Evolutionary conservation across 1,284 basidiomycete species (phyloP).

Genomic region (Cryptococcus sp.): DNA sequence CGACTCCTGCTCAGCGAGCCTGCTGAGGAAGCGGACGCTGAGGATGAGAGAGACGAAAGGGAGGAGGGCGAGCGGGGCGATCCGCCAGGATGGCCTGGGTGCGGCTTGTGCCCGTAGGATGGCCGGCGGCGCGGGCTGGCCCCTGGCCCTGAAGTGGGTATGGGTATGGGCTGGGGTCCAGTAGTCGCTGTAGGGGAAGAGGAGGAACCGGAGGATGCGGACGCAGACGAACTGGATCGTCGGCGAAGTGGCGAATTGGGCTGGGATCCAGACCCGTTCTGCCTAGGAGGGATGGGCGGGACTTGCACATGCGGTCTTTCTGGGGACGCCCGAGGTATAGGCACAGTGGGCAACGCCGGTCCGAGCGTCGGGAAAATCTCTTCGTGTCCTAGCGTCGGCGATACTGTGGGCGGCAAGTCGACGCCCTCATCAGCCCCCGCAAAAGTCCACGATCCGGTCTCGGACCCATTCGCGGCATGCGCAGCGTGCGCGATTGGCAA

Average conservation of each 20-base stretch:
- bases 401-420: conserved; percentile 41
- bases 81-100: conserved; percentile 13
- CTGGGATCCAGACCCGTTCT: neutral
- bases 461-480: conserved; percentile 1
- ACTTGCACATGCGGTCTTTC: neutral
- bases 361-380: neutral
- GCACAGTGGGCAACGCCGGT: neutral
- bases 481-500: conserved; percentile 2
- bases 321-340: neutral
- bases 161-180: conserved; percentile 8
- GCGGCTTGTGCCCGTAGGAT: conserved; percentile 13
- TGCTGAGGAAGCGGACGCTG: conserved; percentile 5
- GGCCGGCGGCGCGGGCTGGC: neutral
- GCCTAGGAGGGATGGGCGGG: neutral
- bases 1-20: neutral
- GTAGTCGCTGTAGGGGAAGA: neutral
- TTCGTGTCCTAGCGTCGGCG: conserved; percentile 19
- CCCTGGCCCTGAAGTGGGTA: conserved; percentile 1
- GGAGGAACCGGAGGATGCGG: conserved; percentile 1
- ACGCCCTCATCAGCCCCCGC: conserved; percentile 41
- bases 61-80: conserved; percentile 1
- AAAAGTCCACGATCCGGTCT: conserved; percentile 36
- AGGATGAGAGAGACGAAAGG: conserved; percentile 3
- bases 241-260: neutral
- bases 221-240: conserved; percentile 2